A percentile compares a stretch with the other conserved stretches of the same genome.
Conservation (phyloP, 768 basidiomycete species). For the Agrocybe pediades region DNA sequence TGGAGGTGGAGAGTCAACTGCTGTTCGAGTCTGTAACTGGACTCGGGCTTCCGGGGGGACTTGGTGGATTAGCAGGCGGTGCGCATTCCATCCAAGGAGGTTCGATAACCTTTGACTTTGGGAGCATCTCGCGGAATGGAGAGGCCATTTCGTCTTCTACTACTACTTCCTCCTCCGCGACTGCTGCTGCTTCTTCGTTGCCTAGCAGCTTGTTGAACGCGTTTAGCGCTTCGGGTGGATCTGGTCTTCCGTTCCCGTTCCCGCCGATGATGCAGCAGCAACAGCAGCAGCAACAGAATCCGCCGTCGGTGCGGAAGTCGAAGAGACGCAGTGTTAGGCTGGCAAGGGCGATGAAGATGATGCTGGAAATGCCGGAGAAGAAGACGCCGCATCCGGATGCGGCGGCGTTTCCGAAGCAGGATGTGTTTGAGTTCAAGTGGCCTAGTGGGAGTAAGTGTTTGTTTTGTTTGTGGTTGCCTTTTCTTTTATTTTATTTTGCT, state of each 20-base stretch:
- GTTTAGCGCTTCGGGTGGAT: not conserved
- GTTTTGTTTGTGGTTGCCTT: slow-evolving; percentile 15
- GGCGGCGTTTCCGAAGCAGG: slow-evolving; percentile 45
- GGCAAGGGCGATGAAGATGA: slow-evolving; percentile 45
- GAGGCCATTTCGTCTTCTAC: no score
- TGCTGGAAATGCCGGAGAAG: slow-evolving; percentile 31
- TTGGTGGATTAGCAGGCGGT: not conserved
- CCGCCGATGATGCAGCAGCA: not conserved
- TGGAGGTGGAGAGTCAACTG: not conserved
- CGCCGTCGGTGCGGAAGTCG: slow-evolving; percentile 52
- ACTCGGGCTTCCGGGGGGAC: not conserved
- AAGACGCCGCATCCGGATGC: slow-evolving; percentile 39
- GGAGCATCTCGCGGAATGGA: not conserved
- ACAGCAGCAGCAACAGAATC: slow-evolving; percentile 12
- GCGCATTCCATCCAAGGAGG: not conserved
- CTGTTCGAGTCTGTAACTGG: not conserved
- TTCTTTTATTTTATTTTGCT: slow-evolving; percentile 20
- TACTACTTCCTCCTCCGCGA: no score
- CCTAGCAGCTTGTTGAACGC: not conserved
- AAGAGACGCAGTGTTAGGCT: slow-evolving; percentile 53
- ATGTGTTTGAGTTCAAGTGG: slow-evolving; percentile 63
- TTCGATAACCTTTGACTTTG: not conserved
- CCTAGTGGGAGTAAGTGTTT: slow-evolving; percentile 72
- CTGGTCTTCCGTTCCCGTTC: not conserved
- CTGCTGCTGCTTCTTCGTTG: not conserved